Evolutionary conservation across 2,329 filamentous ascomycete species (phyloP).

Genomic region (Aspergillus costaricaensis): DNA sequence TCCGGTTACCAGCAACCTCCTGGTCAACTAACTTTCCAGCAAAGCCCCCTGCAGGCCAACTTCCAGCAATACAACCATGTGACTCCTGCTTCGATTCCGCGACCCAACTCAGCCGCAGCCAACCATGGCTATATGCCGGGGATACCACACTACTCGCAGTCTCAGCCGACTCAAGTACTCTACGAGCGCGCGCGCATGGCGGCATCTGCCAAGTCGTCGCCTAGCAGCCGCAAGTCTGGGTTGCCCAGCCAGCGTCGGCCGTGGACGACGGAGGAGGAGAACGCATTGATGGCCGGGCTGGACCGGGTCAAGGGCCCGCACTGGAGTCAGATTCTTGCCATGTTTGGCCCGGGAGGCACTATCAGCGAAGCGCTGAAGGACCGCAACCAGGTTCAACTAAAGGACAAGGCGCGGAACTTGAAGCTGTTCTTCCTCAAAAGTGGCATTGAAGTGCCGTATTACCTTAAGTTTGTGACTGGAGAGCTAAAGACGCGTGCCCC

Average conservation of each 20-base stretch:
- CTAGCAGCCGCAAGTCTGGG: constrained; percentile 54
- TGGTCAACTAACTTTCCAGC: constrained; percentile 40
- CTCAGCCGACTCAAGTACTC: constrained; percentile 56
- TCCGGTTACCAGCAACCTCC: constrained; percentile 39
- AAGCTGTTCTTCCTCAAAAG: constrained; percentile 92
- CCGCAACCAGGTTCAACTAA: constrained; percentile 85
- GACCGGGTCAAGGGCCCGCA: constrained; percentile 88
- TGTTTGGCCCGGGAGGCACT: constrained; percentile 78
- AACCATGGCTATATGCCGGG: constrained; percentile 50
- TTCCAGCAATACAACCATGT: constrained; percentile 47
- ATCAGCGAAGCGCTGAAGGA: constrained; percentile 83
- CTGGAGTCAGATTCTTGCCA: constrained; percentile 85
- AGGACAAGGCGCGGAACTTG: constrained; percentile 87
- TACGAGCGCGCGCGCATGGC: constrained; percentile 60
- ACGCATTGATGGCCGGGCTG: constrained; percentile 83
- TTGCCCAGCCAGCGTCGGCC: constrained; percentile 67
- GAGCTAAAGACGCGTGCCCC: constrained; percentile 85
- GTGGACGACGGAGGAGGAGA: constrained; percentile 88
- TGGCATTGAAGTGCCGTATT: constrained; percentile 85
- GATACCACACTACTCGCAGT: constrained; percentile 50
- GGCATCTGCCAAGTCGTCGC: constrained; percentile 57
- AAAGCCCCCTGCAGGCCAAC: constrained; percentile 42
- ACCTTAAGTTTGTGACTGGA: constrained; percentile 82
- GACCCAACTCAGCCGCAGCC: constrained; percentile 36
- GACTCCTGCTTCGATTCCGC: constrained; percentile 31